Base-by-base conservation (phyloP, 1,284 basidiomycete species). In the Mycena sp. region DNA sequence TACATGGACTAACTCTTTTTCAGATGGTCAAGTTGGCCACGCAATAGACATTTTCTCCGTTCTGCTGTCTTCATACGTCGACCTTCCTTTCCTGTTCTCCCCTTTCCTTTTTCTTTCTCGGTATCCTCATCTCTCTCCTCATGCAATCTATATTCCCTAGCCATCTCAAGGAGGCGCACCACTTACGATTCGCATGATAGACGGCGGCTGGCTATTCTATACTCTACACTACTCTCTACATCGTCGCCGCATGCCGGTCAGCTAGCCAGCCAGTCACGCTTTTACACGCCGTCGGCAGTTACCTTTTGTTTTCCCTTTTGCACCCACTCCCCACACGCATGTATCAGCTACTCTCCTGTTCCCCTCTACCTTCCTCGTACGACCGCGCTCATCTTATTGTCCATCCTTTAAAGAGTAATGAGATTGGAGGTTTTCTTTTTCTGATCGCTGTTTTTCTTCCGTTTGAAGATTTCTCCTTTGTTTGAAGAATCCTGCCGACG, bases 21-120 rank as follows among this genome's bases (percentile, higher is more conserved):
- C 41, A 91, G 89, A 88, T 89, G 88, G 83, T 91, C 70, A 91
- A 89, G 75, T 78, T 80, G 12, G 89, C 89, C 53, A 90, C 89
- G 29, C 83, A 84, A 80, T 91, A 86, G 80, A 82, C 68, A 63
- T 29, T 65, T n/a, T n/a, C n/a, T n/a, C n/a, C n/a, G n/a, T n/a
- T n/a, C n/a, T n/a, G n/a, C n/a, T n/a, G n/a, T n/a, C n/a, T 65
- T 45, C 41, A 17, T 28, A 45, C 30, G 12, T 32, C 35, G 9
- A 61, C 45, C 29, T 66, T 63, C 67, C 50, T 50, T 65, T 52
- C 56, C 51, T 48, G 64, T 32, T 59, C 59, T 53, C 52, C 65
- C 41, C 55, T 50, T 52, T 51, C 49, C 44, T 58, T 62, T 64
- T 54, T 46, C 50, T 63, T 62, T 60, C 51, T 63, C 53, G 25